These are phyloP conservation scores for Amylocystis lapponica DNA, from an alignment of 768 basidiomycete genomes.

Conservation along the genomic window DNA sequence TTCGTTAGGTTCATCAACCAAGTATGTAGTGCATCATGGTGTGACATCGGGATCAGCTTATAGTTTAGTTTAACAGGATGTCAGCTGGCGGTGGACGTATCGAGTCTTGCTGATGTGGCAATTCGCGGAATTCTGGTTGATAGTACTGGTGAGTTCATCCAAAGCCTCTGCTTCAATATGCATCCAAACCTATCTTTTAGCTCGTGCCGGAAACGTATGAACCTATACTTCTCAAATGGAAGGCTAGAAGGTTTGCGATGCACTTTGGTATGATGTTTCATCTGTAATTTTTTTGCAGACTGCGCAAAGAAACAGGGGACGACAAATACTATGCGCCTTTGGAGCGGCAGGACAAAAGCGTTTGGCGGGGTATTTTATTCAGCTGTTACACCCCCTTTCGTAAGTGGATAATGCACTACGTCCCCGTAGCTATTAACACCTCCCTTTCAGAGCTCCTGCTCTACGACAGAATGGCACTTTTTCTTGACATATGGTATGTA, in stretches of 20 bases:
- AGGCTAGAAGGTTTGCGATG: slow-evolving; percentile 44
- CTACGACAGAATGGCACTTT: slow-evolving; percentile 70
- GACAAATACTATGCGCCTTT: slow-evolving; percentile 49
- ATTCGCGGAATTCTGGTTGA: slow-evolving; percentile 42
- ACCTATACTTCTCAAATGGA: slow-evolving; percentile 53
- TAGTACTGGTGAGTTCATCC: slow-evolving; percentile 44
- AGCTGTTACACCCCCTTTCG: slow-evolving; percentile 72
- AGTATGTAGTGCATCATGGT: slow-evolving; percentile 11
- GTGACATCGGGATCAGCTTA: neutral
- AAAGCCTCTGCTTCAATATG: neutral
- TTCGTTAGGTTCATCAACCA: slow-evolving; percentile 55
- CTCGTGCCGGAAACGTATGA: slow-evolving; percentile 69
- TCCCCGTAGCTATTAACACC: neutral
- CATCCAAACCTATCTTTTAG: slow-evolving; percentile 22
- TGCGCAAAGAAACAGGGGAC: slow-evolving; percentile 54
- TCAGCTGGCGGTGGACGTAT: slow-evolving; percentile 76
- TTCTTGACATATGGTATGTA: slow-evolving; percentile 62
- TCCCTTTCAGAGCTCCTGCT: slow-evolving; percentile 46
- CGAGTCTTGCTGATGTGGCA: slow-evolving; percentile 67
- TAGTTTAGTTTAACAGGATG: slow-evolving; percentile 32
- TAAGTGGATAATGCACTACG: slow-evolving; percentile 28
- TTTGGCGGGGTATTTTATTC: slow-evolving; percentile 42
- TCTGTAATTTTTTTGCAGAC: slow-evolving; percentile 24
- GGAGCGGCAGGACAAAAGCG: slow-evolving; percentile 42
- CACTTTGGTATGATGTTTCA: neutral